Percentiles rank a stretch among this genome's conserved stretches.
phyloP scores from a whole-genome alignment of 208 protist genomes.

The Leishmania lainsoni region DNA sequence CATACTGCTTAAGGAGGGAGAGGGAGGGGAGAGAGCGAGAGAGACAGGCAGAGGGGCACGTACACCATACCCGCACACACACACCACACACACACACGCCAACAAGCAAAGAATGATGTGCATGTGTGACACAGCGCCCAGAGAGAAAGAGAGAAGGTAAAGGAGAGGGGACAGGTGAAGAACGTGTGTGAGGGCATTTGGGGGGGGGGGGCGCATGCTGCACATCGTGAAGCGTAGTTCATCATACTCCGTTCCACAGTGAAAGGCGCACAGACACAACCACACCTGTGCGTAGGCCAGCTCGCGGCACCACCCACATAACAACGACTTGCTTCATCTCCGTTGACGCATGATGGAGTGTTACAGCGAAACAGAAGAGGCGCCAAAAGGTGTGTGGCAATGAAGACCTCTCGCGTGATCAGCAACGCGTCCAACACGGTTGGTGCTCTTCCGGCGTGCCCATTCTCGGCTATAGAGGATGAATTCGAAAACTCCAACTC shows the following conservation, averaged over 20 bases:
- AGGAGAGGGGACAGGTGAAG: not conserved
- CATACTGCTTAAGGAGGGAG: not conserved
- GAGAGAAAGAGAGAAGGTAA: not conserved
- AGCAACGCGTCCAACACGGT: too few relatives aligned
- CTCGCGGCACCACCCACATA: not conserved
- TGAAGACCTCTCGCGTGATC: too few relatives aligned
- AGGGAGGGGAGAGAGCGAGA: too few relatives aligned
- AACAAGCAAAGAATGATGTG: not conserved
- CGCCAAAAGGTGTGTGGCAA: too few relatives aligned
- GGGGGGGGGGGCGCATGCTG: not conserved
- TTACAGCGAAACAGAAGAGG: not conserved
- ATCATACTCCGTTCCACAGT: not conserved
- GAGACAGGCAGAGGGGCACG: too few relatives aligned
- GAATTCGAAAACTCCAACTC: not conserved
- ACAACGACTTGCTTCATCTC: not conserved
- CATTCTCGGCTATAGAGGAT: not conserved
- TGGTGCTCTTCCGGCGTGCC: not conserved
- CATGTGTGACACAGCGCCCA: not conserved
- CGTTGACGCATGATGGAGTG: not conserved
- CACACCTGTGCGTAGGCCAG: not conserved
- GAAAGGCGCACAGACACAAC: not conserved
- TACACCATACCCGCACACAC: not conserved
- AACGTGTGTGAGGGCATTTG: not conserved
- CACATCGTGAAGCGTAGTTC: not conserved
- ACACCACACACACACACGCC: conserved; percentile 9